These are phyloP conservation scores for Leptomonas pyrrhocoris DNA, from an alignment of 208 protist species.

Conservation along the genomic window DNA sequence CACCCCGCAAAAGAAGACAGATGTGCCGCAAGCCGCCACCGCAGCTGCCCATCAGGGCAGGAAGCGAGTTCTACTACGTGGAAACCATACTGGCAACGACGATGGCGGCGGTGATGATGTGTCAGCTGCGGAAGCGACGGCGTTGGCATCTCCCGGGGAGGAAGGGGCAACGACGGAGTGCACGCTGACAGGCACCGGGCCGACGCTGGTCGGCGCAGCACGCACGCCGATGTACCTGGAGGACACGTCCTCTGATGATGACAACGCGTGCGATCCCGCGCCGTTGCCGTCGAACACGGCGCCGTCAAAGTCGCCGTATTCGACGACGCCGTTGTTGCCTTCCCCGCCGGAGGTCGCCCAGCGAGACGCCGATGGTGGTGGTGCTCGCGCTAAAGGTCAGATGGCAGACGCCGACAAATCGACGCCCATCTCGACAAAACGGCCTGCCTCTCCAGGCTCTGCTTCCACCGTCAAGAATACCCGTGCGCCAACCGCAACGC, in stretches of 20 bases:
- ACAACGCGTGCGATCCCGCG: neutral
- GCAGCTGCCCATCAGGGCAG: neutral
- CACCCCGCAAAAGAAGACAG: neutral
- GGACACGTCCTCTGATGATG: slow-evolving; percentile 23
- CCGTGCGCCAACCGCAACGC: neutral
- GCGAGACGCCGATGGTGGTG: neutral
- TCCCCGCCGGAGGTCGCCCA: neutral
- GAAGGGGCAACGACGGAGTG: slow-evolving; percentile 1
- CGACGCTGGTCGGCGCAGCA: neutral
- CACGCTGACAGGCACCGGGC: slow-evolving; percentile 6
- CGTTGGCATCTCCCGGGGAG: neutral
- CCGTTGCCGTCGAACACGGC: slow-evolving; percentile 6
- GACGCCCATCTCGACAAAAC: neutral
- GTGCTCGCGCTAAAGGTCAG: neutral
- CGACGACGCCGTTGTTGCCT: neutral
- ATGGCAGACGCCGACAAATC: neutral
- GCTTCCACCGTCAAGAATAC: neutral
- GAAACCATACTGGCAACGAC: neutral
- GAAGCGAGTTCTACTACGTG: neutral
- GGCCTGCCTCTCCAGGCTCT: too few relatives aligned
- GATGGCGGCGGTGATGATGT: neutral
- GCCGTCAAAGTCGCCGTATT: slow-evolving; percentile 6
- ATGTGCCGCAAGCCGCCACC: neutral
- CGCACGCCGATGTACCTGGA: slow-evolving; percentile 17
- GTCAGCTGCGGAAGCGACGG: neutral